Base-by-base conservation (phyloP, 169 alveolate species). In the Plasmodium gaboni region DNA sequence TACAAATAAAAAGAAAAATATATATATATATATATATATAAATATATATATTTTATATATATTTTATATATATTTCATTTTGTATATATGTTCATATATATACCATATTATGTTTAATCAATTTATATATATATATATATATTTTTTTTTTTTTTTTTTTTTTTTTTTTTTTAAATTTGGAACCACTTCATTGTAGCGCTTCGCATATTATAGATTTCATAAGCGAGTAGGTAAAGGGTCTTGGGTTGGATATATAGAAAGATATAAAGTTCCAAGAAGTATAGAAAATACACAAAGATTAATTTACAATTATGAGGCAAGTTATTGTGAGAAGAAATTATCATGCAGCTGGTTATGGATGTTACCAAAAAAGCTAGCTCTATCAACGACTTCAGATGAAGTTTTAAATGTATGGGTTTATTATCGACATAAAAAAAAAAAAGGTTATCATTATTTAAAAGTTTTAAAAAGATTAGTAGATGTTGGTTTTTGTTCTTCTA, bases 151-250 rank as follows among this genome's bases (percentile, higher is more conserved):
- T 2, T 53, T 53, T 53, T 53, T 32, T 32, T 32, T 32, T 32
- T 32, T 32, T 32, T 32, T 32, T 32, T 32, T 32, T 32, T 5
- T 32, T 19, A 19, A 19, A 32, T 32, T 5, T 32, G 10, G 4
- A 5, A 7, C 71, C 46, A 26, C 17, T 1, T 53, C 57, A 28
- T 74, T 68, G 87, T 32, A 92, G 73, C 68, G 80, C 38, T 92
- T 92, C 51, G 94, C 96, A 2, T 89, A 92, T 72, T 95, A 95
- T 78, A 92, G 97, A n/a, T 95, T 95, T 71, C 97, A 95, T 88
- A 95, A 95, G 59, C 60, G 94, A 17, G 85, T 95, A 26, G 97
- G 97, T 3, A 93, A 93, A 64, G 97, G 97, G 2, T 85, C 91
- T 65, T 95, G 97, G 96, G 86, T 65, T 22, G 59, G 94, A 38